Conservation (phyloP, 2,329 filamentous ascomycete species). For the Trichoderma sp. region DNA sequence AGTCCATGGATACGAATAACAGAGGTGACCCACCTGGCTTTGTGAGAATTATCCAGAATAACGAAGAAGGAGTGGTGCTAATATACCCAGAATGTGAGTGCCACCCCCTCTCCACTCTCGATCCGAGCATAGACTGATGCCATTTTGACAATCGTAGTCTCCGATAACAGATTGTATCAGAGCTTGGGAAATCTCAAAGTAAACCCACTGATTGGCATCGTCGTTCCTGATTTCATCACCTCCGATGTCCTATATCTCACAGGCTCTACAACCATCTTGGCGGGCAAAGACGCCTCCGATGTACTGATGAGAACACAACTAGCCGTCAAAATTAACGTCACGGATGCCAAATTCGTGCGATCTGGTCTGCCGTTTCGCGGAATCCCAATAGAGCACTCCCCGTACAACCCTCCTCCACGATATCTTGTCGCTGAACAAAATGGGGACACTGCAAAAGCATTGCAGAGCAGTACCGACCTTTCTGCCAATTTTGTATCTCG, state of each 20-base stretch:
- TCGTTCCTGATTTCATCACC: neutral
- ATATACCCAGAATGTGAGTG: neutral
- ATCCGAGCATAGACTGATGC: neutral
- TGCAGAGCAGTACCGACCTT: constrained; percentile 21
- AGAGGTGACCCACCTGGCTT: constrained; percentile 74
- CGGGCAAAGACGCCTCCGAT: neutral
- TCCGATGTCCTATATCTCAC: neutral
- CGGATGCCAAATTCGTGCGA: neutral
- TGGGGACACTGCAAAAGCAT: constrained; percentile 17
- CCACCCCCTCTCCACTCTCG: neutral
- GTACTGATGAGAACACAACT: neutral
- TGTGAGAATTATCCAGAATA: constrained; percentile 55
- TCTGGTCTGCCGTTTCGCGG: neutral
- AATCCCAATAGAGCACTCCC: neutral
- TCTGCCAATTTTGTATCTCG: constrained; percentile 57
- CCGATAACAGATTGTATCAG: neutral
- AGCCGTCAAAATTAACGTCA: neutral
- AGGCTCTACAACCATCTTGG: neutral
- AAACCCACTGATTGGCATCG: neutral
- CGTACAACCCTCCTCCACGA: constrained; percentile 47
- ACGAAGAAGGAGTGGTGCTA: neutral
- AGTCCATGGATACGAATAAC: constrained; percentile 80
- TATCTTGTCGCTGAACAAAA: constrained; percentile 57
- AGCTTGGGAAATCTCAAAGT: neutral
- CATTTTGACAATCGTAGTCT: neutral